phyloP scores from a whole-genome alignment of 345 rosid species.

The Raphanus raphanistrum region DNA sequence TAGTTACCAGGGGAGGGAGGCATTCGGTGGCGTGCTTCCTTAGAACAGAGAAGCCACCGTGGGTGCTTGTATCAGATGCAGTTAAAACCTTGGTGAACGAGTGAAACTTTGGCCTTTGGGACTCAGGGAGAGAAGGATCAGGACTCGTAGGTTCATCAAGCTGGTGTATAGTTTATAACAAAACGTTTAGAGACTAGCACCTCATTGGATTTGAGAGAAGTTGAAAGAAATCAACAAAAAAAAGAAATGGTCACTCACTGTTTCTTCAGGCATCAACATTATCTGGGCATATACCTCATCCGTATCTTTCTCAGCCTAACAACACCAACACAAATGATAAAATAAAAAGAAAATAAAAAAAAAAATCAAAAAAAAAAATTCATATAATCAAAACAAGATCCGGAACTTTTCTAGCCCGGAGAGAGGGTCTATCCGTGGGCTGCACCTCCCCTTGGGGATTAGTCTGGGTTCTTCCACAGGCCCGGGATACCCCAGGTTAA shows the following conservation, averaged over 20 bases:
- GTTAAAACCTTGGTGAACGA: slow-evolving; percentile 89
- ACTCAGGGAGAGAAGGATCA: slow-evolving; percentile 49
- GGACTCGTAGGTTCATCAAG: slow-evolving; percentile 55
- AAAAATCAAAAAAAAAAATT: too few relatives aligned
- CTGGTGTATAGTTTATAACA: slow-evolving; percentile 40
- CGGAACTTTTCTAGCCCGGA: neutral
- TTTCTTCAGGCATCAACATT: slow-evolving; percentile 64
- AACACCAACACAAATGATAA: slow-evolving; percentile 16
- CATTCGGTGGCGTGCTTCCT: slow-evolving; percentile 90
- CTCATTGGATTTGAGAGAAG: neutral
- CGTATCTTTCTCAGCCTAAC: slow-evolving; percentile 85
- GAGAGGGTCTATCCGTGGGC: too few relatives aligned
- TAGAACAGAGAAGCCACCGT: slow-evolving; percentile 94
- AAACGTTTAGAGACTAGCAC: neutral
- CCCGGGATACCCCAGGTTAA: too few relatives aligned
- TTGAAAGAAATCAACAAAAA: slow-evolving; percentile 8
- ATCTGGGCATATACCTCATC: slow-evolving; percentile 97
- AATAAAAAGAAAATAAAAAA: neutral
- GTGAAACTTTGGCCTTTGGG: slow-evolving; percentile 52
- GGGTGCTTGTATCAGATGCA: slow-evolving; percentile 97
- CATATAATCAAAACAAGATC: neutral
- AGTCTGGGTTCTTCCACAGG: too few relatives aligned
- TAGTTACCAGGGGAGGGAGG: slow-evolving; percentile 82
- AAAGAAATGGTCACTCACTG: slow-evolving; percentile 45
- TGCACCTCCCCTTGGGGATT: too few relatives aligned